phyloP scores from a whole-genome alignment of 2,329 filamentous ascomycete species.

The Fusarium sp. region DNA sequence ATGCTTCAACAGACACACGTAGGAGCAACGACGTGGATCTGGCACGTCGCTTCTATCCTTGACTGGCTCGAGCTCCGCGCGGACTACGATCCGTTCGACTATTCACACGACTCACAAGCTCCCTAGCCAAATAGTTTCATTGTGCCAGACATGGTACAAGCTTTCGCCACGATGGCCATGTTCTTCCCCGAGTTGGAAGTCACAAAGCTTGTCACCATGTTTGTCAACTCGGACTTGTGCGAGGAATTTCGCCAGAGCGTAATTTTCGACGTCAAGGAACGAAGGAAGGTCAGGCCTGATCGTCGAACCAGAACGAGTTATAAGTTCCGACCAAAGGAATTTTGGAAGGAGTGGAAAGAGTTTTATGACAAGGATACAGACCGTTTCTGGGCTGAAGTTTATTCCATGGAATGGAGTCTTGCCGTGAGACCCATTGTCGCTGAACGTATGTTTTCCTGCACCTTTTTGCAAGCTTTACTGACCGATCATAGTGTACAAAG shows the following conservation, averaged over 20 bases:
- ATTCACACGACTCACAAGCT: constrained; percentile 17
- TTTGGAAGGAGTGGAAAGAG: constrained; percentile 43
- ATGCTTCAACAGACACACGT: constrained; percentile 30
- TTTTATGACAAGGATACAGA: constrained; percentile 16
- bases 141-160: constrained; percentile 41
- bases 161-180: constrained; percentile 44
- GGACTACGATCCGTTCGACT: constrained; percentile 25
- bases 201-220: constrained; percentile 27
- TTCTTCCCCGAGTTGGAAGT: constrained; percentile 41
- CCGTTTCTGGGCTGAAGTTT: constrained; percentile 36
- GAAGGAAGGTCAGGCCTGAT: constrained; percentile 39
- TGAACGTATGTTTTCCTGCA: constrained; percentile 14
- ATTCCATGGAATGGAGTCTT: constrained; percentile 47
- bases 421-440: constrained; percentile 44
- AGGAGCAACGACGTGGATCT: constrained; percentile 41
- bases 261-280: constrained; percentile 40
- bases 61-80: constrained; percentile 40
- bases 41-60: constrained; percentile 39
- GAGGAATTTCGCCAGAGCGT: constrained; percentile 30
- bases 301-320: constrained; percentile 41
- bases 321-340: constrained; percentile 35
- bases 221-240: constrained; percentile 32
- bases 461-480: not conserved
- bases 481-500: constrained; percentile 42
- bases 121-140: constrained; percentile 47